Base-by-base conservation (phyloP, 768 basidiomycete species). In the Dioszegia crocea region DNA sequence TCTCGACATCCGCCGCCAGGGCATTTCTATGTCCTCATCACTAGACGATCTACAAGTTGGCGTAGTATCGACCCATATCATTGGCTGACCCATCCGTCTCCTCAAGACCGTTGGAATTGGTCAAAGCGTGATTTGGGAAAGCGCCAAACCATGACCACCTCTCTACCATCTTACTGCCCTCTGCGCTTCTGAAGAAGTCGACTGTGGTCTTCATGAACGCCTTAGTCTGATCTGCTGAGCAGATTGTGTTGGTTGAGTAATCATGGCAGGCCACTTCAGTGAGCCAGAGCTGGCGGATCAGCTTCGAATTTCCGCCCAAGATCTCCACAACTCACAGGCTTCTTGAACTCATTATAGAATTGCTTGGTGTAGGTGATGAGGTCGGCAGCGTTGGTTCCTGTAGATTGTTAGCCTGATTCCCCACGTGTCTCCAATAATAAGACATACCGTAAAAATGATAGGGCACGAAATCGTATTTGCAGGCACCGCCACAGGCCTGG, bases 141-240 rank as follows among this genome's bases (percentile, higher is more conserved):
- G 68, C 64, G 26, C 73, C 73, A 49, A 71, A 74, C 64, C 65
- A 74, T 17, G 66, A 49, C 65, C 67, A 71, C 30, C 70, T 38
- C 41, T 66, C 59, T 2, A 74, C 70, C 8, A 59, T 48, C 29
- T 27, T 44, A 9, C 39, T 38, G 2, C 68, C 64, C 17, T 65
- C 65, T 14, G 8, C 45, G 39, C 58, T 58, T 40, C 55, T 36
- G 58, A 71, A 62, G 52, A 53, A 71, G 5, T 38, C 51, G 40
- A 71, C 60, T 5, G 64, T 52, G 6, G 56, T 65, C 43, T 60
- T 60, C 66, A 72, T 70, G 58, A 74, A 74, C 1, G 48, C 47
- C 31, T 62, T 45, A 19, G 56, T 57, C 44, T 70, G 56, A 14
- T 58, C 61, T 1, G 43, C 56, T 9, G 53, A 58, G 24, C 70